phyloP scores from a whole-genome alignment of 2,329 filamentous ascomycete species.

The Metarhizium rileyi region DNA sequence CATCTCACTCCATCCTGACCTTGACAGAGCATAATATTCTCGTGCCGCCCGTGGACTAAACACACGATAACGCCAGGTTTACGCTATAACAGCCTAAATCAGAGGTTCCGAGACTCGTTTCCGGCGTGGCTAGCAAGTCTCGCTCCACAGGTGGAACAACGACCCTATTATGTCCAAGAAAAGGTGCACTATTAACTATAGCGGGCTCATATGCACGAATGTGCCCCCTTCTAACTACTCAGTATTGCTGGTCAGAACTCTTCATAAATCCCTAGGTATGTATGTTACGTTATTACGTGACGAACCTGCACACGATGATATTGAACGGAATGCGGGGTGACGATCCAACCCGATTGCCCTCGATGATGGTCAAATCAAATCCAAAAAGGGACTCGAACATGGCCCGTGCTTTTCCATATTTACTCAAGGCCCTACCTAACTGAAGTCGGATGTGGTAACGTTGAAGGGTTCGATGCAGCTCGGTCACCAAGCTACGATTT shows the following conservation, averaged over 20 bases:
- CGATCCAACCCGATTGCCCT: no score
- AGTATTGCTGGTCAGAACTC: background rate
- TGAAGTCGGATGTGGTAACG: no score
- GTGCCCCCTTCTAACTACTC: background rate
- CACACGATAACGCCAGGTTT: background rate
- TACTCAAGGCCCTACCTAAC: no score
- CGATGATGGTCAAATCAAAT: no score
- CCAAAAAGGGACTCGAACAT: no score
- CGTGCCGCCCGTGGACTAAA: background rate
- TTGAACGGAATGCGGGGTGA: no score
- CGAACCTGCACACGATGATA: no score
- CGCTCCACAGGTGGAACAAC: background rate
- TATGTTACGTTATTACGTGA: background rate
- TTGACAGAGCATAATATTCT: background rate
- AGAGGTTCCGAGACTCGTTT: background rate
- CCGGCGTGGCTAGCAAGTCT: background rate
- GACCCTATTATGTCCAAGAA: background rate
- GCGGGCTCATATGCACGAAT: background rate
- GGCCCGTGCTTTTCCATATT: no score
- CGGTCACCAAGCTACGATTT: no score
- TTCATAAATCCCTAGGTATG: background rate
- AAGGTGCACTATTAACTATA: background rate
- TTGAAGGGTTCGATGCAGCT: no score
- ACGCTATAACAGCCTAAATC: background rate
- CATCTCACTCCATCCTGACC: background rate